Evolutionary conservation across 2,329 filamentous ascomycete genomes (phyloP).

Genomic region (Trichoderma sp.): DNA sequence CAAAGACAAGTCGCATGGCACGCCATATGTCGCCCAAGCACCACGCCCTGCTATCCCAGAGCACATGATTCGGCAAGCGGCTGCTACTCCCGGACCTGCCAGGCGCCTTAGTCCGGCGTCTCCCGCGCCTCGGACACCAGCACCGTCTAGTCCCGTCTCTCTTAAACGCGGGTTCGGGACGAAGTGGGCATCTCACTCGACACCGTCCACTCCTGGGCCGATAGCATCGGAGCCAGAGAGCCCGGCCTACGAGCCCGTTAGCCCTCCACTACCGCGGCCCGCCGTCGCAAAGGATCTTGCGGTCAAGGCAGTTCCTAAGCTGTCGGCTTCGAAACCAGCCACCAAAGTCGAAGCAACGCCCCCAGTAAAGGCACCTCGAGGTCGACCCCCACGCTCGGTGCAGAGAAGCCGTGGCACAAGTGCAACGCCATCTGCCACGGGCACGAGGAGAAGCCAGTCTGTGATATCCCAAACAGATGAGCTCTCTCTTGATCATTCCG

Average conservation of each 20-base stretch:
- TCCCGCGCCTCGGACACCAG: slow-evolving; percentile 36
- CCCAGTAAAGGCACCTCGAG: slow-evolving; percentile 28
- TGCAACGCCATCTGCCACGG: slow-evolving; percentile 35
- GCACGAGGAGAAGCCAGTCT: slow-evolving; percentile 44
- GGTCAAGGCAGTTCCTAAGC: slow-evolving; percentile 33
- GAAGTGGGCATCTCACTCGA: slow-evolving; percentile 56
- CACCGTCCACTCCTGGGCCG: slow-evolving; percentile 54
- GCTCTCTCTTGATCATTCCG: slow-evolving; percentile 42
- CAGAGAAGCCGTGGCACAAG: slow-evolving; percentile 36
- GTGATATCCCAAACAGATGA: slow-evolving; percentile 48
- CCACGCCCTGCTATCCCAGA: slow-evolving; percentile 40
- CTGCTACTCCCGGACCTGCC: slow-evolving; percentile 32
- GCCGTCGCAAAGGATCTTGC: slow-evolving; percentile 27
- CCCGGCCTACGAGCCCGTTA: slow-evolving; percentile 57
- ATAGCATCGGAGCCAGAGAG: slow-evolving; percentile 41
- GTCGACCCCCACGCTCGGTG: slow-evolving; percentile 36
- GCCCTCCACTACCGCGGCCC: slow-evolving; percentile 47
- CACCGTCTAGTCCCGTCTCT: slow-evolving; percentile 29
- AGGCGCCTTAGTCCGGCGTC: slow-evolving; percentile 33
- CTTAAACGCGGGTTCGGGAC: slow-evolving; percentile 47
- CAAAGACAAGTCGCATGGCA: slow-evolving; percentile 30
- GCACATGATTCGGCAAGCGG: slow-evolving; percentile 40
- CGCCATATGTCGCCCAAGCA: slow-evolving; percentile 32
- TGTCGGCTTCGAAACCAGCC: slow-evolving; percentile 30
- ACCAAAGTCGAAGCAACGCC: slow-evolving; percentile 25